Evolutionary conservation across 768 basidiomycete species (phyloP).

Genomic region (Scleroderma citrinum): DNA sequence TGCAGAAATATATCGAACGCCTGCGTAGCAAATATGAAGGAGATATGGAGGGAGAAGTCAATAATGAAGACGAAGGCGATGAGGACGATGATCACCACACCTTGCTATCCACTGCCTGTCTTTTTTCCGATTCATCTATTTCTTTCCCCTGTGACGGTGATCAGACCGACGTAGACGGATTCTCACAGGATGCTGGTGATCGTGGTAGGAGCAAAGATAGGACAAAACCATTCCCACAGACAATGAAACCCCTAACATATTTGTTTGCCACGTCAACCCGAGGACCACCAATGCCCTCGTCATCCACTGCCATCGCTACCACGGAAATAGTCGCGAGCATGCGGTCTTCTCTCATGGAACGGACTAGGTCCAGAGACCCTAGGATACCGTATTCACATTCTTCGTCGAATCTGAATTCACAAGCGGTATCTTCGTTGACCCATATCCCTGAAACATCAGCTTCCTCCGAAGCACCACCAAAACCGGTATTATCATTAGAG

Average conservation of each 20-base stretch:
- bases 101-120: constrained; percentile 15
- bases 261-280: constrained; percentile 4
- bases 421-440: not conserved
- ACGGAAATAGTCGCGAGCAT: not conserved
- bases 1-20: constrained; percentile 17
- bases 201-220: not conserved
- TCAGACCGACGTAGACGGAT: constrained; percentile 12
- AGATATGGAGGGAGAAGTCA: constrained; percentile 3
- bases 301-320: not conserved
- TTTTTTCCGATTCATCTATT: constrained; percentile 13
- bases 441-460: not conserved
- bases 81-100: constrained; percentile 18
- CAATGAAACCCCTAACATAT: not conserved
- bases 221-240: constrained; percentile 4
- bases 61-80: constrained; percentile 8
- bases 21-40: constrained; percentile 13
- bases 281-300: not conserved
- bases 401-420: not conserved
- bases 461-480: not conserved
- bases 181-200: constrained; percentile 7
- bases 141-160: constrained; percentile 11
- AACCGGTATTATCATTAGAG: not conserved
- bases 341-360: not conserved
- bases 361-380: not conserved
- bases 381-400: not conserved